phyloP scores from a whole-genome alignment of 179 eudicot genomes.

The Sideroxylon spinosum region DNA sequence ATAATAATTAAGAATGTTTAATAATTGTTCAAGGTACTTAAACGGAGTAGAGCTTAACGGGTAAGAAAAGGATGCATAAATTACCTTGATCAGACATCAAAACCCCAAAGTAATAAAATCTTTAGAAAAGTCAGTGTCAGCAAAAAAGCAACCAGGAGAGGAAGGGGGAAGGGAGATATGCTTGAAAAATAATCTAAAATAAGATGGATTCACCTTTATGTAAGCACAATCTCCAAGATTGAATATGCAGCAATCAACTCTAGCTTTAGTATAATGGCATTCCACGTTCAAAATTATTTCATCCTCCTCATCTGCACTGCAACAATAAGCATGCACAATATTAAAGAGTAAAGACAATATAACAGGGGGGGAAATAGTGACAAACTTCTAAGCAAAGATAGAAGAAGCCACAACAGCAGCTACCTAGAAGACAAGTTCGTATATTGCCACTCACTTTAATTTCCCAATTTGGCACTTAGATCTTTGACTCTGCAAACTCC shows the following conservation, averaged over 20 bases:
- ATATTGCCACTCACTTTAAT: conserved; percentile 74
- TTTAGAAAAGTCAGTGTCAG: not conserved
- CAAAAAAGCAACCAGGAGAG: not conserved
- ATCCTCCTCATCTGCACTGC: conserved; percentile 59
- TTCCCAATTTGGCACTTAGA: conserved; percentile 48
- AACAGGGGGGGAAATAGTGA: not conserved
- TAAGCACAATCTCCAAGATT: conserved; percentile 66
- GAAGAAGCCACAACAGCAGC: conserved; percentile 17
- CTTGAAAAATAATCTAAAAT: not conserved
- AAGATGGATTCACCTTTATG: conserved; percentile 46
- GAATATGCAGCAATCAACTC: conserved; percentile 39
- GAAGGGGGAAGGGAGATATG: not conserved
- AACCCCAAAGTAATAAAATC: not conserved
- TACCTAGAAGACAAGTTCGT: conserved; percentile 31
- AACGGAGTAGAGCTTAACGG: no score
- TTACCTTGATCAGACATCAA: not conserved
- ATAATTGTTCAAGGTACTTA: not conserved
- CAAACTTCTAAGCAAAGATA: conserved; percentile 8
- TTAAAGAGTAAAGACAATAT: conserved; percentile 12
- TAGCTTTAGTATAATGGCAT: conserved; percentile 72
- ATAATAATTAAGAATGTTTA: not conserved
- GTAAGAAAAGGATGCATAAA: not conserved
- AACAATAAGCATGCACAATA: conserved; percentile 15
- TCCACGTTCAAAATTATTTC: conserved; percentile 59
- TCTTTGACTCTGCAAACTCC: conserved; percentile 65